These are phyloP conservation scores for Barnettozyma populi DNA, from an alignment of 805 yeast genomes.

Conservation along the genomic window DNA sequence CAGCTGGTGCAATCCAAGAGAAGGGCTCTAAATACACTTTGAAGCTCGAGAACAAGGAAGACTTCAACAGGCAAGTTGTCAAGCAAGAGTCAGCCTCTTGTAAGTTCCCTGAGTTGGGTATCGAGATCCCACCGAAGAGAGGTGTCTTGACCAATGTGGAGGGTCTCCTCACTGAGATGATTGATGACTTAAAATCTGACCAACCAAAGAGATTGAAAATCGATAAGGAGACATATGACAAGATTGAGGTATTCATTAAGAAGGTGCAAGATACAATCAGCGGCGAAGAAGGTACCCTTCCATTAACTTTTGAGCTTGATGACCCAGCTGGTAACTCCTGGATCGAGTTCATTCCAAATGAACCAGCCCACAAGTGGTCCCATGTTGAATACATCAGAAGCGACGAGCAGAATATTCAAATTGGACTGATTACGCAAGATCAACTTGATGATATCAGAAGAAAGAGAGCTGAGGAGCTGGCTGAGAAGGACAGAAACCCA, in stretches of 20 bases:
- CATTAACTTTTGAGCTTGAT: slow-evolving; percentile 73
- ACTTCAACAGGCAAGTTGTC: slow-evolving; percentile 85
- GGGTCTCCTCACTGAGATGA: slow-evolving; percentile 80
- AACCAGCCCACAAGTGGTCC: slow-evolving; percentile 86
- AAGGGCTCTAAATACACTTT: slow-evolving; percentile 75
- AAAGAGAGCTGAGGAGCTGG: slow-evolving; percentile 21
- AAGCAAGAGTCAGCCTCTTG: slow-evolving; percentile 84
- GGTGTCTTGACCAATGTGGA: slow-evolving; percentile 93
- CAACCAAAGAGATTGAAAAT: slow-evolving; percentile 72
- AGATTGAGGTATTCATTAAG: slow-evolving; percentile 64
- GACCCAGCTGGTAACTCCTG: slow-evolving; percentile 98
- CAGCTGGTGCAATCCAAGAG: slow-evolving; percentile 90
- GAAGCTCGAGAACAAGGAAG: slow-evolving; percentile 61
- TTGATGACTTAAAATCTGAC: slow-evolving; percentile 70
- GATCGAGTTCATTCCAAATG: slow-evolving; percentile 86
- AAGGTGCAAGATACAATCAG: slow-evolving; percentile 55
- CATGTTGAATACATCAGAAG: slow-evolving; percentile 76
- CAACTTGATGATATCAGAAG: slow-evolving; percentile 37
- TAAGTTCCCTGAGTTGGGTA: slow-evolving; percentile 75
- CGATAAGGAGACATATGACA: slow-evolving; percentile 70
- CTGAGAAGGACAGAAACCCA: slow-evolving; percentile 29
- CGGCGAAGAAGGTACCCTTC: slow-evolving; percentile 66
- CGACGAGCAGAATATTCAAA: slow-evolving; percentile 78
- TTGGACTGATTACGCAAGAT: slow-evolving; percentile 71
- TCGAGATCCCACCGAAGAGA: slow-evolving; percentile 92